Evolutionary conservation across 768 basidiomycete species (phyloP), one percentile per base, ranked within the genome.

Genomic region (Lactarius evosmus): DNA sequence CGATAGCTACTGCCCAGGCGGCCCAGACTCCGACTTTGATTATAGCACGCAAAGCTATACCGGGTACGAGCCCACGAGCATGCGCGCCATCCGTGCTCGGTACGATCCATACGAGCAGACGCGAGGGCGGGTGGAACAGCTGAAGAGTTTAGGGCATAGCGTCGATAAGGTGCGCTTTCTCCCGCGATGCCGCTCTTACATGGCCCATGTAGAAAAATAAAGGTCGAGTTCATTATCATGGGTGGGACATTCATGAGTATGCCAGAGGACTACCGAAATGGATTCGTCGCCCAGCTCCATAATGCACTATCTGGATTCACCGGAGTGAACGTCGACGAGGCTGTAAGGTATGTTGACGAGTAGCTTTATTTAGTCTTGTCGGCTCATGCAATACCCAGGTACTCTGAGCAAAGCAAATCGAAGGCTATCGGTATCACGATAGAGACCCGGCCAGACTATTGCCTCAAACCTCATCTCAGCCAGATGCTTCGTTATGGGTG

Each of bases 201-300:
- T 41, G n/a, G 19, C 32, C 58, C 14, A 56, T 40, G 41, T 27
- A 33, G n/a, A 30, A 27, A n/a, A 38, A 25, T 12, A 41, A 56
- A 38, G 91, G 88, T 93, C 33, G 91, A 93, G 70, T 90, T 88
- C 69, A 98, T 97, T 67, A 82, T 96, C 66, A 98, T 98, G 97
- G 97, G 97, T 27, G 97, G 97, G 51, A 99, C 97, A 12, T 99
- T 99, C 75, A 98, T 99, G 95, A 98, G 95, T 72, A 96, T 98
- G 90, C 91, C 95, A 40, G 95, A 98, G 74, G 92, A 94, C 51
- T 98, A 99, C 74, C 85, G 97, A 65, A 86, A 85, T 65, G 87
- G 91, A 67, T 99, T 99, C 69, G 83, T 98, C 60, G 95, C 96
- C 1, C 95, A 98, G 66, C 80, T 99, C 60, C 97, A 98, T 74